These are phyloP conservation scores for Inga laurina DNA, from an alignment of 306 rosid species.

Conservation along the genomic window DNA sequence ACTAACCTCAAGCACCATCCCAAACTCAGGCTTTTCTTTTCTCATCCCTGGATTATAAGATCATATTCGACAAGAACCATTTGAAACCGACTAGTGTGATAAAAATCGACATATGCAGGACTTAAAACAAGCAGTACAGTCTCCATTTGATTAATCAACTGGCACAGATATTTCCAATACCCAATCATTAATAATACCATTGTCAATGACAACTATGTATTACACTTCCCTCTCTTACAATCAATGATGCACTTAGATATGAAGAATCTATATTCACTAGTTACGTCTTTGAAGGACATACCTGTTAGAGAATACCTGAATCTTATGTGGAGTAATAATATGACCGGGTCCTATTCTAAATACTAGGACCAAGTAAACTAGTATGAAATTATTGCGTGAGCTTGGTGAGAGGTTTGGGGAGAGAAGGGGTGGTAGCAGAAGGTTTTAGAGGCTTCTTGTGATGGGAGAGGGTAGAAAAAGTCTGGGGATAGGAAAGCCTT, in stretches of 20 bases:
- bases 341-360: no score
- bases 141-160: no score
- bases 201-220: background rate
- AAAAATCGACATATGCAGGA: slow-evolving; percentile 3
- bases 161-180: background rate
- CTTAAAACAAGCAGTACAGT: background rate
- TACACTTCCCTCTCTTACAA: no score
- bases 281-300: background rate
- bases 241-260: no score
- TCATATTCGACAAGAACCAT: background rate
- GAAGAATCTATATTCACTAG: no score
- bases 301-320: slow-evolving; percentile 18
- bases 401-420: no score
- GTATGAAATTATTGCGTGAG: no score
- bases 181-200: background rate
- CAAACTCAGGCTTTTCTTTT: background rate
- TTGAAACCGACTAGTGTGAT: background rate
- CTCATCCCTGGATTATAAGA: background rate
- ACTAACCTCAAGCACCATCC: background rate
- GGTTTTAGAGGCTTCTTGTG: background rate
- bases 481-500: background rate
- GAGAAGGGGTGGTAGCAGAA: background rate
- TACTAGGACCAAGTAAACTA: no score
- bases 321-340: background rate
- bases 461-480: background rate